Evolutionary conservation across 2,329 filamentous ascomycete genomes (phyloP).

Genomic region (Trichoderma brevicompactum): DNA sequence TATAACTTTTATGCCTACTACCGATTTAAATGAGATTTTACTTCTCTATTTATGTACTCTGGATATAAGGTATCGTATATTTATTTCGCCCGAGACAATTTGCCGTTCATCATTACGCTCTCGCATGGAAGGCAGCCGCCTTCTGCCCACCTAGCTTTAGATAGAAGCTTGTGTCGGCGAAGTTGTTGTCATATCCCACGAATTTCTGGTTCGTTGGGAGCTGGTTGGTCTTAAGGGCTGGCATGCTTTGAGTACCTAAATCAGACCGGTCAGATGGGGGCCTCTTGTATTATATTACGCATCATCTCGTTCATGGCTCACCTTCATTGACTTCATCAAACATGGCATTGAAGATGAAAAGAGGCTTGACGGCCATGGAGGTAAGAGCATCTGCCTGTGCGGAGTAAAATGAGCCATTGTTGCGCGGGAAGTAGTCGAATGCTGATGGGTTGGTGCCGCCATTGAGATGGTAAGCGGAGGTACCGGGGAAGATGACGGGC

Average conservation of each 20-base stretch:
- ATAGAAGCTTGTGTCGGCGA: conserved; percentile 22
- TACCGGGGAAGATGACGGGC: conserved; percentile 23
- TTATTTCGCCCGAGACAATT: not conserved
- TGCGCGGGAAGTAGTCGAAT: conserved; percentile 24
- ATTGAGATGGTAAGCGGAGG: conserved; percentile 24
- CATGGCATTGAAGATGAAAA: conserved; percentile 27
- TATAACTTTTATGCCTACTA: too few species aligned
- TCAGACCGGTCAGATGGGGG: not conserved
- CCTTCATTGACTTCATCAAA: conserved; percentile 28
- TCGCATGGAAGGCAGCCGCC: conserved; percentile 21
- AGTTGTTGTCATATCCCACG: conserved; percentile 22
- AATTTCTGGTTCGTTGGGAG: conserved; percentile 25
- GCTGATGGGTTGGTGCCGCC: conserved; percentile 20
- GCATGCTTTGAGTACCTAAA: conserved; percentile 23
- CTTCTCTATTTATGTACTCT: not conserved
- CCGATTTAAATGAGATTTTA: too few species aligned
- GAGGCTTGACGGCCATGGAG: conserved; percentile 21
- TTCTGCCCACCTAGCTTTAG: conserved; percentile 17
- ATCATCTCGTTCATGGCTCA: not conserved
- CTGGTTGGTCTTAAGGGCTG: conserved; percentile 19
- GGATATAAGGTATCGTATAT: not conserved
- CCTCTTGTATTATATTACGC: too few species aligned
- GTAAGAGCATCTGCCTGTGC: conserved; percentile 23
- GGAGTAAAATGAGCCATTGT: conserved; percentile 20
- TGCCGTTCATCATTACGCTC: not conserved